phyloP scores from a whole-genome alignment of 2,329 filamentous ascomycete genomes.

The Fusarium secorum region DNA sequence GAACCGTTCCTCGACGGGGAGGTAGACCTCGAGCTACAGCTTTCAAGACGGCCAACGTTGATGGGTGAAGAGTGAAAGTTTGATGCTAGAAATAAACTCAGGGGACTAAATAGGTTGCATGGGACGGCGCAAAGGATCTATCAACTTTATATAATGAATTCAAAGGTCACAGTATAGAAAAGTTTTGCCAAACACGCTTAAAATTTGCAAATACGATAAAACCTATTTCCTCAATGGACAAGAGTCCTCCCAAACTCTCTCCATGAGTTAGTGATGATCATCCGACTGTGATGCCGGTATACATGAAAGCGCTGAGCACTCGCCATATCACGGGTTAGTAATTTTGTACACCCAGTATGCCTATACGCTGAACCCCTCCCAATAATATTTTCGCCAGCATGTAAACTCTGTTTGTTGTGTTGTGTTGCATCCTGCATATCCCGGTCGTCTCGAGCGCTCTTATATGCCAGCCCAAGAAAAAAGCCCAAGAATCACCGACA shows the following conservation, averaged over 20 bases:
- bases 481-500: constrained; percentile 40
- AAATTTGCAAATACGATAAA: constrained; percentile 37
- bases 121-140: constrained; percentile 33
- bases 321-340: constrained; percentile 18
- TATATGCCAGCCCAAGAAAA: constrained; percentile 40
- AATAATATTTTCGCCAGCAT: constrained; percentile 33
- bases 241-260: constrained; percentile 28
- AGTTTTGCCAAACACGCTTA: constrained; percentile 30
- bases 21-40: constrained; percentile 39
- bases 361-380: constrained; percentile 21
- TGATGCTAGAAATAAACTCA: neutral
- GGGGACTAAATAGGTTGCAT: constrained; percentile 29
- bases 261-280: constrained; percentile 21
- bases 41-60: constrained; percentile 28
- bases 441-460: constrained; percentile 35
- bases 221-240: constrained; percentile 20
- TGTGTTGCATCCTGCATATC: constrained; percentile 27
- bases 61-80: neutral
- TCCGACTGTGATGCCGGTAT: constrained; percentile 32
- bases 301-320: constrained; percentile 29
- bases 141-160: neutral
- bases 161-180: neutral
- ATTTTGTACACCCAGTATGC: constrained; percentile 38
- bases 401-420: constrained; percentile 24
- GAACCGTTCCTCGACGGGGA: constrained; percentile 40